Conservation (phyloP, 2,329 filamentous ascomycete species). For the Alternaria sp. region DNA sequence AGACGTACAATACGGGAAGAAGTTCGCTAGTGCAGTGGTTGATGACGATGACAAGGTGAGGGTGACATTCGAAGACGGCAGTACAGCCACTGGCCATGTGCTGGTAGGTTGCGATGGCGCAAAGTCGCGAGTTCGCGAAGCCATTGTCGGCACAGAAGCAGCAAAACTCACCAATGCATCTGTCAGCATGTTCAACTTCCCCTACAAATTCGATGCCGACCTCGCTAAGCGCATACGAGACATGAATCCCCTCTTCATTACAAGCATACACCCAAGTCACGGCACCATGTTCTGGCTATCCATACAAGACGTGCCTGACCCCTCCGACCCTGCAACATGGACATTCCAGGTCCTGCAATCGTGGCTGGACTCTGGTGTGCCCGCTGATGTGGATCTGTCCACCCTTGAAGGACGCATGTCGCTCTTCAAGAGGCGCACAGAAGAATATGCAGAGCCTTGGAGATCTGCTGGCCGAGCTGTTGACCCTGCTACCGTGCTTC, state of each 20-base stretch:
- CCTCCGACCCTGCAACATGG: slow-evolving; percentile 42
- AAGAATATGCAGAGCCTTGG: slow-evolving; percentile 43
- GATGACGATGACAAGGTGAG: slow-evolving; percentile 26
- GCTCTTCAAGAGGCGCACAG: slow-evolving; percentile 32
- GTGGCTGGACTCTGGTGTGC: slow-evolving; percentile 30
- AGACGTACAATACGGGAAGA: slow-evolving; percentile 33
- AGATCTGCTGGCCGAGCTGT: slow-evolving; percentile 23
- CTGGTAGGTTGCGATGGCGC: slow-evolving; percentile 35
- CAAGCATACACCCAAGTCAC: slow-evolving; percentile 13
- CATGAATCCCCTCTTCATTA: background rate
- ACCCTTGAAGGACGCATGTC: slow-evolving; percentile 28
- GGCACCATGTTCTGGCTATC: slow-evolving; percentile 9
- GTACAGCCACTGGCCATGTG: slow-evolving; percentile 26
- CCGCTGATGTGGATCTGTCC: slow-evolving; percentile 20
- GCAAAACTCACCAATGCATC: slow-evolving; percentile 28
- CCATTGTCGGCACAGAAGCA: slow-evolving; percentile 25
- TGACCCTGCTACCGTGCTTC: slow-evolving; percentile 14
- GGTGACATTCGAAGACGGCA: slow-evolving; percentile 31
- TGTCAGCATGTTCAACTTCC: slow-evolving; percentile 38
- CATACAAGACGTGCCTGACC: slow-evolving; percentile 42
- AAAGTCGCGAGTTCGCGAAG: slow-evolving; percentile 25
- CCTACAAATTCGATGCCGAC: slow-evolving; percentile 6
- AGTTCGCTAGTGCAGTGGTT: slow-evolving; percentile 16
- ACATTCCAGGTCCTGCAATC: slow-evolving; percentile 41
- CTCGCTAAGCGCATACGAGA: slow-evolving; percentile 13